Percentiles rank a stretch among this genome's conserved stretches.
phyloP scores from a whole-genome alignment of 164 flowering plant genomes.

The Stephania yunnanensis region DNA sequence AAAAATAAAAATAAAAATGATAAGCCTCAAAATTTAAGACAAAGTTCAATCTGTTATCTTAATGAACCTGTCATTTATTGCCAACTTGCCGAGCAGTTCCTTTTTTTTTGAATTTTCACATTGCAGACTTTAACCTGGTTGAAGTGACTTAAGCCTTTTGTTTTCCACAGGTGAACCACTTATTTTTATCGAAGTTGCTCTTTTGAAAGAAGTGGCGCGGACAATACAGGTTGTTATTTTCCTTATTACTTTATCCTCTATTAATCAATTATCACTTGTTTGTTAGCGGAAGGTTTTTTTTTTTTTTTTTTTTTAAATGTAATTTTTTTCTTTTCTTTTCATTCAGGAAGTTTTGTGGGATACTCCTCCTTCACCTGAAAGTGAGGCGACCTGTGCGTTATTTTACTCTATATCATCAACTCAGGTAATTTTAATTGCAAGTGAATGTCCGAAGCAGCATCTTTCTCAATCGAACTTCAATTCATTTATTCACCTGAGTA shows the following conservation, averaged over 20 bases:
- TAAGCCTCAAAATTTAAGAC: neutral
- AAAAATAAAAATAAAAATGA: no score
- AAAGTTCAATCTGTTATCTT: neutral
- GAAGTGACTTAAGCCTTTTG: neutral
- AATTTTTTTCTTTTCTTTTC: conserved; percentile 5
- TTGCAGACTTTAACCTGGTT: neutral
- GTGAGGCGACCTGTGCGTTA: conserved; percentile 78
- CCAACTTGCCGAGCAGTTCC: neutral
- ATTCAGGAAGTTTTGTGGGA: conserved; percentile 88
- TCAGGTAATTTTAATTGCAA: conserved; percentile 42
- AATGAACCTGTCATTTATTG: no score
- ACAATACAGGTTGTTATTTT: conserved; percentile 61
- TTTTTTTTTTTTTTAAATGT: neutral
- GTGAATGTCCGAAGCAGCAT: neutral
- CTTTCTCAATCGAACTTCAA: neutral
- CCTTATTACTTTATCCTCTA: neutral
- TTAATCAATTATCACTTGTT: neutral
- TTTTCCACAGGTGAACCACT: conserved; percentile 77
- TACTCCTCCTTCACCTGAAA: conserved; percentile 76
- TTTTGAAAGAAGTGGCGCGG: conserved; percentile 69
- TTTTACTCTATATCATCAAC: conserved; percentile 95
- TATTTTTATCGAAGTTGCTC: conserved; percentile 95
- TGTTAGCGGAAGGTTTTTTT: neutral
- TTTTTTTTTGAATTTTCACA: neutral
- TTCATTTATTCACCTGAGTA: neutral